Base-by-base conservation (phyloP, 495 filamentous ascomycete species). In the Hyaloscypha hepaticicola region DNA sequence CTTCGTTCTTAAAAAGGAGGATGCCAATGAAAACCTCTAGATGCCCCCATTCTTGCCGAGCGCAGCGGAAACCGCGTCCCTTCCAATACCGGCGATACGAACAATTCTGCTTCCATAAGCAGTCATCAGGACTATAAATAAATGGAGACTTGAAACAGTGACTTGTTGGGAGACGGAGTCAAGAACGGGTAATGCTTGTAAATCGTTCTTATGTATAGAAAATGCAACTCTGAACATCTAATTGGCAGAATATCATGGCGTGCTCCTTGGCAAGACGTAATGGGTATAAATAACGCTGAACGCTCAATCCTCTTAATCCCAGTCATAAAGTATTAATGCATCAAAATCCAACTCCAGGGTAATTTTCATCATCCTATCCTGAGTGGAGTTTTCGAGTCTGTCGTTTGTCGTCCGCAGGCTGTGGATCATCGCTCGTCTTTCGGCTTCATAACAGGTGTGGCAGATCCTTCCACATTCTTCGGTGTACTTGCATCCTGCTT, bases 401-500 rank as follows among this genome's bases (percentile, higher is more conserved):
- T 19, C 16, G 16, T 45, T 45, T 45, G 7, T 4, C 31, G 31
- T 12, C 0, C 2, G 6, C 12, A 33, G 7, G 6, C 19, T 16
- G 38, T 11, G 19, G 38, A 45, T 16, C 19, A 45, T 45, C 19
- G 38, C 38, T 45, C 38, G 19, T 45, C 38, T 45, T 45, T 16
- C 11, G n/a, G 25, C 50, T 26, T 25, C 1, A 26, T 33, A 26
- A 19, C 28, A 14, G 53, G 25, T 14, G 53, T 28, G 27, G 53
- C 28, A 1, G 45, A 11, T 21, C 14, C 45, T 33, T 55, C 48
- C 29, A n/a, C 55, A 2, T 21, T 66, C 57, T 29, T 68, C 28
- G 60, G 52, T 26, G 55, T 34, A 56, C 16, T 41, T 24, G 48
- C 69, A 63, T 72, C 70, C 21, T 63, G 72, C 29, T 73, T 67